Conservation (phyloP, 164 flowering plant species). For the Euptelea pleiosperma region DNA sequence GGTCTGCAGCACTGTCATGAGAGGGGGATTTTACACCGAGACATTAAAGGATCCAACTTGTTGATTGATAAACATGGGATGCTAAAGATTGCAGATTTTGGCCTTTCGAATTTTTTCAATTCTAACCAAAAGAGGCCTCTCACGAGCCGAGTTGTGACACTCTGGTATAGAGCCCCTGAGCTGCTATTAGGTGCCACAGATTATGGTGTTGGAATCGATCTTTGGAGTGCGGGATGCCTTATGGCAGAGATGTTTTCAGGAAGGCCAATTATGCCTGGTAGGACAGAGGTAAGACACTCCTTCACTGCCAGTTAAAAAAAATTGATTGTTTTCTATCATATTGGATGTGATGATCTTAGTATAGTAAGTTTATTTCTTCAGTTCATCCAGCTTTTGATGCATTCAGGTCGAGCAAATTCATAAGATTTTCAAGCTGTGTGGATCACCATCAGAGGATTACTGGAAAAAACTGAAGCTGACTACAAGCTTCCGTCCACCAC, state of each 20-base stretch:
- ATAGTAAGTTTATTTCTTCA: background rate
- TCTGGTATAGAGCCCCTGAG: constrained; percentile 85
- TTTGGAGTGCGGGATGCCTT: constrained; percentile 79
- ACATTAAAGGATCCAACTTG: constrained; percentile 64
- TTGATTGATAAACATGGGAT: constrained; percentile 50
- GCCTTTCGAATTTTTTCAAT: constrained; percentile 47
- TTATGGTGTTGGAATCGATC: constrained; percentile 74
- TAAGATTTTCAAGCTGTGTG: constrained; percentile 69
- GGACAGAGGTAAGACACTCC: constrained; percentile 50
- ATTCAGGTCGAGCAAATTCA: constrained; percentile 72
- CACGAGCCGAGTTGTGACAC: constrained; percentile 68
- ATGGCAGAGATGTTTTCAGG: constrained; percentile 69
- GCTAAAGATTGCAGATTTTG: constrained; percentile 78
- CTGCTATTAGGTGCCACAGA: constrained; percentile 60
- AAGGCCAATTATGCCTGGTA: constrained; percentile 64
- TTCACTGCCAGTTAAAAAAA: background rate
- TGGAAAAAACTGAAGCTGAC: constrained; percentile 54
- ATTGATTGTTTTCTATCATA: background rate
- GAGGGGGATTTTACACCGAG: constrained; percentile 61
- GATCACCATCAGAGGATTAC: constrained; percentile 70
- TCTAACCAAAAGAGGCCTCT: constrained; percentile 44
- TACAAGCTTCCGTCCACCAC: constrained; percentile 55
- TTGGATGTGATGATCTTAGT: background rate
- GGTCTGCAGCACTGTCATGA: constrained; percentile 74
- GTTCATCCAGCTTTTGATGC: constrained; percentile 7